A percentile compares a stretch with the other conserved stretches of the same genome.
Evolutionary conservation across 2,329 filamentous ascomycete species (phyloP).

Genomic region (Ceratocystis ficicola): DNA sequence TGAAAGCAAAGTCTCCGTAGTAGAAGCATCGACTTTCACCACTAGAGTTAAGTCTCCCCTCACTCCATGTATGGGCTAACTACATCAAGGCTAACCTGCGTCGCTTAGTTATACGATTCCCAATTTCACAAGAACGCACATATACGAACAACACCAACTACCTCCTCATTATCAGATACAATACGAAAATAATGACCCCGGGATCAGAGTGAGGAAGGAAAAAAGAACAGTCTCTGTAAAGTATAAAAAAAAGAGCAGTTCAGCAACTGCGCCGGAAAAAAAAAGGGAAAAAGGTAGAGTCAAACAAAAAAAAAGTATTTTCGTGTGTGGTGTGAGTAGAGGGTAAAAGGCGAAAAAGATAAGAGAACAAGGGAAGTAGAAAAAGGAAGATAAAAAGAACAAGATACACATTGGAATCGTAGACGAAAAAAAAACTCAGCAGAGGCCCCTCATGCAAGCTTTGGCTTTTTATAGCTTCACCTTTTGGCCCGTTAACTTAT

Average conservation of each 20-base stretch:
- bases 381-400: slow-evolving; percentile 11
- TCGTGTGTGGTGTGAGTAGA: slow-evolving; percentile 1
- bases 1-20: too few relatives aligned
- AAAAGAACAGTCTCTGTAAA: slow-evolving; percentile 1
- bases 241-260: slow-evolving; percentile 4
- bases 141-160: too few relatives aligned
- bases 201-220: neutral
- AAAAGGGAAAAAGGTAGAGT: neutral
- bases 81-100: too few relatives aligned
- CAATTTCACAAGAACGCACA: too few relatives aligned
- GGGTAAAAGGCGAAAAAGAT: slow-evolving; percentile 10
- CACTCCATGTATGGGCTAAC: too few relatives aligned
- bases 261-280: neutral
- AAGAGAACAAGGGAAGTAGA: slow-evolving; percentile 6
- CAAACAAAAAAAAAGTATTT: slow-evolving; percentile 1
- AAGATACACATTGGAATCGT: slow-evolving; percentile 23
- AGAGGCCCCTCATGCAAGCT: neutral
- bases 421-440: slow-evolving; percentile 13
- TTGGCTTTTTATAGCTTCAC: slow-evolving; percentile 39
- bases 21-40: too few relatives aligned
- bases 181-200: neutral
- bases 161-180: neutral
- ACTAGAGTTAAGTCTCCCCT: too few relatives aligned
- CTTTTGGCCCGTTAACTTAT: slow-evolving; percentile 49
- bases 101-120: too few relatives aligned